These are phyloP conservation scores for Fusarium burgessii DNA, from an alignment of 2,329 filamentous ascomycete genomes.

Conservation along the genomic window DNA sequence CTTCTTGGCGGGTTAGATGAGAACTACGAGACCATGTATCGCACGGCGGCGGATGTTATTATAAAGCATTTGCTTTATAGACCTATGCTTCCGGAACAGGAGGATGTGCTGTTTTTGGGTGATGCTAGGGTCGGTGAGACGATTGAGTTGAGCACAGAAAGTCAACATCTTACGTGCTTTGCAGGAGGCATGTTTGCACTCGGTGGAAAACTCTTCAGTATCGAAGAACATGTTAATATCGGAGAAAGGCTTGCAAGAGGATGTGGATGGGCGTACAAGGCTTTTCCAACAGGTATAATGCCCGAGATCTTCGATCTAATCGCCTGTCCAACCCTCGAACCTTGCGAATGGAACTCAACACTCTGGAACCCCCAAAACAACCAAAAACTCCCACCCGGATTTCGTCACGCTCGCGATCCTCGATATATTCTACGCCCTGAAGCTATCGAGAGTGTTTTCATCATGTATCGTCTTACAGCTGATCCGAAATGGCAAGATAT, in stretches of 20 bases:
- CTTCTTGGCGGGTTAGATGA: constrained; percentile 72
- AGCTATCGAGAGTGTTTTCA: constrained; percentile 61
- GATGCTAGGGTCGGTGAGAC: constrained; percentile 47
- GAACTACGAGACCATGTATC: constrained; percentile 75
- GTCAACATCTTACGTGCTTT: constrained; percentile 74
- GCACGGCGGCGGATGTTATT: constrained; percentile 70
- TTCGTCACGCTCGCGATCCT: constrained; percentile 66
- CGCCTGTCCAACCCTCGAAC: constrained; percentile 55
- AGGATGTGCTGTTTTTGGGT: constrained; percentile 67
- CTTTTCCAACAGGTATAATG: constrained; percentile 68
- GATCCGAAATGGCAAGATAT: constrained; percentile 60
- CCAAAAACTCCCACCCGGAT: constrained; percentile 64
- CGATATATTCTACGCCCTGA: constrained; percentile 66
- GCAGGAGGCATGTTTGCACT: constrained; percentile 76
- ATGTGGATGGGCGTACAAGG: constrained; percentile 69
- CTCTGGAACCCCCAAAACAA: background rate
- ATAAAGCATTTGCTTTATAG: constrained; percentile 75
- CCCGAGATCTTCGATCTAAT: constrained; percentile 65
- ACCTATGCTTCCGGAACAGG: constrained; percentile 71
- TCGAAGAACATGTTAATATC: constrained; percentile 59
- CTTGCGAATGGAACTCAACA: constrained; percentile 47
- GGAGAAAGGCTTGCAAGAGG: constrained; percentile 64
- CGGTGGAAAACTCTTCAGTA: constrained; percentile 68
- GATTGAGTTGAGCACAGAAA: constrained; percentile 45
- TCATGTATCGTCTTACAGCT: constrained; percentile 64